Percentiles rank a stretch among this genome's conserved stretches.
These are phyloP conservation scores for Trametes coccinea DNA, from an alignment of 768 basidiomycete species.

Conservation along the genomic window DNA sequence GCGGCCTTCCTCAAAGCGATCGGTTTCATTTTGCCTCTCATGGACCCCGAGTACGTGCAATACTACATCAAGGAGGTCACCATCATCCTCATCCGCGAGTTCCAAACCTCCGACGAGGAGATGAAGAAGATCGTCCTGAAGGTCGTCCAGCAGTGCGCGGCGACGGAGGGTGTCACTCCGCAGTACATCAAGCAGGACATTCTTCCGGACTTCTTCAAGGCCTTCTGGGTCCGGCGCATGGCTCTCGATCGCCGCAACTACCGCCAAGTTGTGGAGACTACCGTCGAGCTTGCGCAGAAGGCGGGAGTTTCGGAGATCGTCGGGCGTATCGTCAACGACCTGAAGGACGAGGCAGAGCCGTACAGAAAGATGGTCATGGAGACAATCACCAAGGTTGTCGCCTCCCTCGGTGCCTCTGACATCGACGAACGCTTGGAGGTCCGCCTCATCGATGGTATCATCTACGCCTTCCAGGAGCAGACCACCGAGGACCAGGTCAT, in stretches of 20 bases:
- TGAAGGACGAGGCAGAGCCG: slow-evolving; percentile 89
- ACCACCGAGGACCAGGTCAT: slow-evolving; percentile 99
- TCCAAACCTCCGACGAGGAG: slow-evolving; percentile 99
- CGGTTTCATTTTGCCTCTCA: slow-evolving; percentile 98
- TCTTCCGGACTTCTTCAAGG: slow-evolving; percentile 97
- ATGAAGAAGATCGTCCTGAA: slow-evolving; percentile 99
- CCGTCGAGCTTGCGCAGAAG: slow-evolving; percentile 97
- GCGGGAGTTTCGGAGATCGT: slow-evolving; percentile 96
- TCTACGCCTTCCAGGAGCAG: slow-evolving; percentile 99
- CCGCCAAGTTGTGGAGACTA: slow-evolving; percentile 96
- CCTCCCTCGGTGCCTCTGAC: slow-evolving; percentile 93
- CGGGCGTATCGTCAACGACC: slow-evolving; percentile 79
- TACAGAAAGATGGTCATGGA: slow-evolving; percentile 99
- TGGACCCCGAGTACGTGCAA: slow-evolving; percentile 99
- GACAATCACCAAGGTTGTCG: slow-evolving; percentile 96
- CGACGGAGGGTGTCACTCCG: slow-evolving; percentile 96
- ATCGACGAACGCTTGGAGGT: slow-evolving; percentile 96
- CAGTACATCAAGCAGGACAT: slow-evolving; percentile 97
- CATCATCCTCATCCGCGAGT: slow-evolving; percentile 95
- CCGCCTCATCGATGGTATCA: slow-evolving; percentile 95
- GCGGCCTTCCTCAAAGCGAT: slow-evolving; percentile 97
- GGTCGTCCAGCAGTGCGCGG: slow-evolving; percentile 98
- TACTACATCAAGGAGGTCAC: slow-evolving; percentile 99
- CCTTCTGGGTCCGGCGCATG: slow-evolving; percentile 99
- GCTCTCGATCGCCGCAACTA: slow-evolving; percentile 96